Base-by-base conservation (phyloP, 495 filamentous ascomycete species). In the Penicillium atrosanguineum region DNA sequence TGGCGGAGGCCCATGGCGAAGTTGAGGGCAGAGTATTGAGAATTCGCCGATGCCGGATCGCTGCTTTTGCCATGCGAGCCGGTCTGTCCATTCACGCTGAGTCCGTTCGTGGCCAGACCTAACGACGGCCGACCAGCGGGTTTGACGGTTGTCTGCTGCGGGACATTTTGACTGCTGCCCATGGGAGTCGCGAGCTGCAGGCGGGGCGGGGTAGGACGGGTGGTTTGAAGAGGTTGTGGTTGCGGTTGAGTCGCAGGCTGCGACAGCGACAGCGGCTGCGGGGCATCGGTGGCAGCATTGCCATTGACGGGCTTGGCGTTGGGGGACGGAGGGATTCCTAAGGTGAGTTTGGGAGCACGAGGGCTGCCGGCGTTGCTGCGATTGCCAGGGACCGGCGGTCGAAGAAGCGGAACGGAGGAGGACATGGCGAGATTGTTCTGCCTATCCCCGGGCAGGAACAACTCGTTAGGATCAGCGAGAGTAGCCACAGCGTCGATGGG, bases 311-410 rank as follows among this genome's bases (percentile, higher is more conserved):
- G 88, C 69, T 90, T 87, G 50, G 75, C 83, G 72, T 81, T 91
- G 42, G 90, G 86, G 21, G 90, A 93, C 2, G 87, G 86, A 28
- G 91, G 91, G 29, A 96, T 96, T 19, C 90, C 88, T 44, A 96
- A 80, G 28, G 90, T 91, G 44, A 96, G 78, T 60, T 90, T 86
- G 19, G 91, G 91, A 39, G 86, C 76, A 65, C 88, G 79, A 21
- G 79, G 72, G 50, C 81, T 65, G 50, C 63, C 62, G 59, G 79
- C 73, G 49, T 80, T 81, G 52, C 73, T 76, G 68, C 87, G 85
- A 61, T 78, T 79, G 53, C 90, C 89, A 25, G 87, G 87, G 50
- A 95, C 85, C 50, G 90, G 88, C 37, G 91, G 90, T 41, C 91
- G 88, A 34, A 93, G 83, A 46, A 95, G 82, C 45, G 91, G 90